Evolutionary conservation across 257 asterid species (phyloP).

Genomic region (Scutellaria galericulata): DNA sequence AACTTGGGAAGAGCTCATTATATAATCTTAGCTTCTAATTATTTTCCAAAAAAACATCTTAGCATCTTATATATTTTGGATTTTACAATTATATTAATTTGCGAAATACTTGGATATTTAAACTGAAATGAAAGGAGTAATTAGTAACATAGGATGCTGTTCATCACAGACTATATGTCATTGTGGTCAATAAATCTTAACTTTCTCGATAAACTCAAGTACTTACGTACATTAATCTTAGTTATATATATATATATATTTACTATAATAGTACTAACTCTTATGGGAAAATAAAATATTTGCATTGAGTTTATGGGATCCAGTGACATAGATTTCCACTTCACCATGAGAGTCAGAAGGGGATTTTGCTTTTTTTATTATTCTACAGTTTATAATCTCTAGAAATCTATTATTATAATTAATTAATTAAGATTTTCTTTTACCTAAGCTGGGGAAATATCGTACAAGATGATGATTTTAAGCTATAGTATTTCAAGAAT

Average conservation of each 20-base stretch:
- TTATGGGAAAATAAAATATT: slow-evolving; percentile 23
- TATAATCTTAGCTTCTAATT: too few species aligned
- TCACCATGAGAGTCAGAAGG: slow-evolving; percentile 38
- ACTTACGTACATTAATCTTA: slow-evolving; percentile 3
- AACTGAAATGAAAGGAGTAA: neutral
- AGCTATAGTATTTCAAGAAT: neutral
- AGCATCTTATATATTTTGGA: too few species aligned
- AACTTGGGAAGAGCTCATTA: too few species aligned
- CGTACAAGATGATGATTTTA: neutral
- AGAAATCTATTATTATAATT: too few species aligned
- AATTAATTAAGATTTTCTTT: too few species aligned
- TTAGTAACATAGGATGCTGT: slow-evolving; percentile 26
- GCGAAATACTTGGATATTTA: neutral
- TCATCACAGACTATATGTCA: neutral
- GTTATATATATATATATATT: neutral
- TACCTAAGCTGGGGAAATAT: too few species aligned
- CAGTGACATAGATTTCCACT: slow-evolving; percentile 37
- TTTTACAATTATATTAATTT: too few species aligned
- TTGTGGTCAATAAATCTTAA: slow-evolving; percentile 29
- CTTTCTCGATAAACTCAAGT: slow-evolving; percentile 2
- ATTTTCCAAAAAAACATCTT: too few species aligned
- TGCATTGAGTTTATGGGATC: slow-evolving; percentile 42
- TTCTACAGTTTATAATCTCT: too few species aligned
- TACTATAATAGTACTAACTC: slow-evolving; percentile 5
- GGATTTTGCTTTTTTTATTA: neutral